phyloP scores from a whole-genome alignment of 495 filamentous ascomycete species.

The Penicillium paxilli region DNA sequence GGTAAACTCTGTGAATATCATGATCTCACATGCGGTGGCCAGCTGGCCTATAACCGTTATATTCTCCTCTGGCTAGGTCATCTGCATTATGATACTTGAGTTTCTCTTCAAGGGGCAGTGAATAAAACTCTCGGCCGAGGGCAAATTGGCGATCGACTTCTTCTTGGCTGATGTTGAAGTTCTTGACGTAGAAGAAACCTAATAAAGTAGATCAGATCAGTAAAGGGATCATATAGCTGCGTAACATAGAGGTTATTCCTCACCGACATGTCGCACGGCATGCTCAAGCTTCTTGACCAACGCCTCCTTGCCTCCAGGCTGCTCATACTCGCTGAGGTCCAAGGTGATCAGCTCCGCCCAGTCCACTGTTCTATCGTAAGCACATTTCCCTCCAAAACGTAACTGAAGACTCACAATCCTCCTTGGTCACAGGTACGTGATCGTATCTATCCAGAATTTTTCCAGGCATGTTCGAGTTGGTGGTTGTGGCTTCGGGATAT shows the following conservation, averaged over 20 bases:
- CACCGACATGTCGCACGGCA: constrained; percentile 54
- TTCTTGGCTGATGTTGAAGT: constrained; percentile 56
- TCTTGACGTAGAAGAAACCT: constrained; percentile 58
- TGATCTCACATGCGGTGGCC: constrained; percentile 41
- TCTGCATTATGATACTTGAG: constrained; percentile 42
- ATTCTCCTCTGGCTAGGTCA: constrained; percentile 34
- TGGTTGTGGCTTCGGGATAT: neutral
- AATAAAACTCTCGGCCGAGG: constrained; percentile 53
- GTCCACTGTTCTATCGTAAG: constrained; percentile 31
- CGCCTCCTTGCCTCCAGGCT: constrained; percentile 53
- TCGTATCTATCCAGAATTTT: constrained; percentile 45
- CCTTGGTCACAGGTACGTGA: constrained; percentile 49
- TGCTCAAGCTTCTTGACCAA: constrained; percentile 58
- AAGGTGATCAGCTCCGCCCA: constrained; percentile 60
- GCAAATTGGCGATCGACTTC: constrained; percentile 58
- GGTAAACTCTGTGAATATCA: neutral
- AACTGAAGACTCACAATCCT: constrained; percentile 34
- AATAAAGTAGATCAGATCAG: neutral
- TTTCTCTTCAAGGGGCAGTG: constrained; percentile 56
- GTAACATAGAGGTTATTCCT: constrained; percentile 3
- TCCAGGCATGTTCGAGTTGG: constrained; percentile 37
- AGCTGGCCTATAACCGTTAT: constrained; percentile 47
- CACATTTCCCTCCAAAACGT: neutral
- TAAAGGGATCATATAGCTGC: neutral
- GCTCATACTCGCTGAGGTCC: constrained; percentile 50